Conservation (phyloP, 768 basidiomycete species). For the Cystofilobasidium macerans region DNA sequence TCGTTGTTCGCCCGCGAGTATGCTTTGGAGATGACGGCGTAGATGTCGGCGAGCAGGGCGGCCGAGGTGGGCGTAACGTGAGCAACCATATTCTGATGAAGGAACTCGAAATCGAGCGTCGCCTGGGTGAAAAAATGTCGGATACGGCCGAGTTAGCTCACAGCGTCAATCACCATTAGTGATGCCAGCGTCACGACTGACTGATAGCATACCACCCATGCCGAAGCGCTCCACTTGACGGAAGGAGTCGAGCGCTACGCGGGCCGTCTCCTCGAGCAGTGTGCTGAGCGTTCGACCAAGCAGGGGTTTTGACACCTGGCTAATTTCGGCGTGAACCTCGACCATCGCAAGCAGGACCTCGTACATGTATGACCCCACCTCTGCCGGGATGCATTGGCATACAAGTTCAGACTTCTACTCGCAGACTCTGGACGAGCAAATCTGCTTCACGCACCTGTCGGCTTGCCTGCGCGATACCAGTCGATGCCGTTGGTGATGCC, state of each 20-base stretch:
- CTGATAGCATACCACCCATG: constrained; percentile 96
- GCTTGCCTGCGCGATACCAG: constrained; percentile 89
- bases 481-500: constrained; percentile 78
- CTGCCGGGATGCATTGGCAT: too few species aligned
- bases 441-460: constrained; percentile 54
- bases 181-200: constrained; percentile 41
- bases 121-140: too few species aligned
- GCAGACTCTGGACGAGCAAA: not conserved
- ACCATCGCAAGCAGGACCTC: constrained; percentile 79
- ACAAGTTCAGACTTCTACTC: too few species aligned
- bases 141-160: too few species aligned
- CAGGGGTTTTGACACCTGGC: constrained; percentile 61
- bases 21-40: constrained; percentile 86
- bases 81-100: constrained; percentile 86
- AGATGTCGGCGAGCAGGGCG: constrained; percentile 76
- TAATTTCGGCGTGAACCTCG: constrained; percentile 81
- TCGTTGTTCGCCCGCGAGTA: constrained; percentile 55
- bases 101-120: constrained; percentile 95
- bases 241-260: constrained; percentile 75
- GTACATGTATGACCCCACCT: constrained; percentile 91
- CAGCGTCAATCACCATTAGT: too few species aligned
- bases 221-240: constrained; percentile 80
- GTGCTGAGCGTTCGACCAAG: constrained; percentile 70
- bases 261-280: constrained; percentile 70
- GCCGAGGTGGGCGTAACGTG: constrained; percentile 71